Conservation (phyloP, 2,329 filamentous ascomycete genomes). For the Ophiostoma ulmi region DNA sequence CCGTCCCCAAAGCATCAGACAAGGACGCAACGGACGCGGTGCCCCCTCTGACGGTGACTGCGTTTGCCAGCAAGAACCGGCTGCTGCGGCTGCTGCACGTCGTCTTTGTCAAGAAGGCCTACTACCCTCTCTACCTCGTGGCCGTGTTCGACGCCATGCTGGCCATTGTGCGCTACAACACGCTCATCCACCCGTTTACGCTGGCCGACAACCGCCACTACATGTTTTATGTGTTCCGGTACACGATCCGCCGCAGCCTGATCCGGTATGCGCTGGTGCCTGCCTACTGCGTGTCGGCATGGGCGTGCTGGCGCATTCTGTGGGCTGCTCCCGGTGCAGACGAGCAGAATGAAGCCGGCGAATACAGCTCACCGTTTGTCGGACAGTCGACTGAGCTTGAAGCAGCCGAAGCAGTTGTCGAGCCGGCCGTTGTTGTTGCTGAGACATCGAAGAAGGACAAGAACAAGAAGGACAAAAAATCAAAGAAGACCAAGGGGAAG, state of each 20-base stretch:
- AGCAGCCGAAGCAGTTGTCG: neutral
- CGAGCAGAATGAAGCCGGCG: neutral
- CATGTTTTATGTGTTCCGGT: slow-evolving; percentile 91
- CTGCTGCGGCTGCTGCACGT: slow-evolving; percentile 23
- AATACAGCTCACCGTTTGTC: slow-evolving; percentile 25
- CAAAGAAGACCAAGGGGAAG: slow-evolving; percentile 1
- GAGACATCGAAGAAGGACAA: neutral
- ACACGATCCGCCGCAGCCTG: slow-evolving; percentile 64
- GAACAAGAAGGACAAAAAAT: neutral
- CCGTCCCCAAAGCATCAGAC: neutral
- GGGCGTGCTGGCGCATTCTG: slow-evolving; percentile 61
- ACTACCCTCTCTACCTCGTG: slow-evolving; percentile 37
- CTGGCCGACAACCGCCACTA: slow-evolving; percentile 96
- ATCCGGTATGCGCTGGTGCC: slow-evolving; percentile 64
- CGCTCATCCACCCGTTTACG: slow-evolving; percentile 90
- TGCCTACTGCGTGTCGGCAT: slow-evolving; percentile 66
- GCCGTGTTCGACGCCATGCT: slow-evolving; percentile 38
- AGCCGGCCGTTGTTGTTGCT: neutral
- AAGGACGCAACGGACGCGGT: neutral
- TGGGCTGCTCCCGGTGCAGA: slow-evolving; percentile 36
- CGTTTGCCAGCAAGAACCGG: slow-evolving; percentile 1
- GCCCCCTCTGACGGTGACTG: neutral
- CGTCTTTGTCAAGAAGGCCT: slow-evolving; percentile 35
- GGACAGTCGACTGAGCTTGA: slow-evolving; percentile 16
- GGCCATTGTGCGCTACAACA: slow-evolving; percentile 69